Evolutionary conservation across 352 stramenopile species (phyloP).

Genomic region (Phytophthora pistaciae): DNA sequence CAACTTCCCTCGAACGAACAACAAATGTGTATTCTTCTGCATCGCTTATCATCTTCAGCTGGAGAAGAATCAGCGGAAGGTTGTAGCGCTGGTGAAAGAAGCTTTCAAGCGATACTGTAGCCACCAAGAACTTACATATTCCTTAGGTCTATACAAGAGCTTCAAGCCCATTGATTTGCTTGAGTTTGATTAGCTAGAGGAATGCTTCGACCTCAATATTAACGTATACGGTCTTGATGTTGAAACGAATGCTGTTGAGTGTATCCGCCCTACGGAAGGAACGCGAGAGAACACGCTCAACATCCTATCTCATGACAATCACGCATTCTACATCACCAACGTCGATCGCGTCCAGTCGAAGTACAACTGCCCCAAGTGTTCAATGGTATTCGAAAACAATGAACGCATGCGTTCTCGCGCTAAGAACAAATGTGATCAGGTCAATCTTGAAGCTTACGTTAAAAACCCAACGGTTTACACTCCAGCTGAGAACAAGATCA

Average conservation of each 20-base stretch:
- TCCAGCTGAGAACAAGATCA: background rate
- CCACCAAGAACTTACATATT: background rate
- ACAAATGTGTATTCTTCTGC: background rate
- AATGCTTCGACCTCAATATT: too few species aligned
- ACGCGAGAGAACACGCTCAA: slow-evolving; percentile 1
- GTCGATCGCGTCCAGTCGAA: background rate
- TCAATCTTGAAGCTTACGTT: background rate
- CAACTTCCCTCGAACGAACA: background rate
- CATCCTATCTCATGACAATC: slow-evolving; percentile 8
- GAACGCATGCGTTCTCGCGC: background rate
- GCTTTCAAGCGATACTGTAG: too few species aligned
- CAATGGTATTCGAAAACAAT: background rate
- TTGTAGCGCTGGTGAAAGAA: background rate
- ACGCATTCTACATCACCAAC: background rate
- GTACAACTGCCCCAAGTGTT: background rate
- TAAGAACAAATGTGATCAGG: background rate
- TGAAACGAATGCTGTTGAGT: background rate
- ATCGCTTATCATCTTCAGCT: background rate
- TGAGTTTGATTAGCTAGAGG: too few species aligned
- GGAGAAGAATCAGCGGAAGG: background rate
- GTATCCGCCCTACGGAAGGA: slow-evolving; percentile 1
- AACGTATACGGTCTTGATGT: slow-evolving; percentile 10
- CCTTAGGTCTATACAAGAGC: too few species aligned
- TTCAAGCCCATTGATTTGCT: too few species aligned
- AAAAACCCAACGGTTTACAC: background rate